phyloP scores from a whole-genome alignment of 2,329 filamentous ascomycete genomes.

The Neopestalotiopsis clavispora region DNA sequence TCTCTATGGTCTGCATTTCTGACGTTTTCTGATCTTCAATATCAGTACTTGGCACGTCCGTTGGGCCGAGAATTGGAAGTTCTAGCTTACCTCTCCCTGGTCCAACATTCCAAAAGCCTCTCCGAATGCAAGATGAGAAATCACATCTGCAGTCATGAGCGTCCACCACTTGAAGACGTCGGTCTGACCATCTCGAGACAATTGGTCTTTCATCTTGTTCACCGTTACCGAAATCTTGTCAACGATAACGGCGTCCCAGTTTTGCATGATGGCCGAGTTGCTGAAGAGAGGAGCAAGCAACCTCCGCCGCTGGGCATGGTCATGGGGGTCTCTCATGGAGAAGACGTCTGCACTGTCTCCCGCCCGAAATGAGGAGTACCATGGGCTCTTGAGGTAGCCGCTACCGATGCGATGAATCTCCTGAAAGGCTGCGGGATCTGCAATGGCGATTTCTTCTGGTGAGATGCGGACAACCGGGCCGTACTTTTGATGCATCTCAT shows the following conservation, averaged over 20 bases:
- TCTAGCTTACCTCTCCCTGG: constrained; percentile 32
- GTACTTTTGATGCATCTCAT: neutral
- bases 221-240: neutral
- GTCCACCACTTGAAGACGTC: constrained; percentile 60
- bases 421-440: constrained; percentile 26
- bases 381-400: constrained; percentile 29
- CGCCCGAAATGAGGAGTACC: constrained; percentile 16
- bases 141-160: constrained; percentile 59
- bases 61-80: neutral
- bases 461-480: constrained; percentile 34
- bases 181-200: constrained; percentile 35
- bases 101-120: constrained; percentile 59
- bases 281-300: constrained; percentile 39
- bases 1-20: constrained; percentile 45
- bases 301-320: constrained; percentile 43
- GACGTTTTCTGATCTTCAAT: constrained; percentile 41
- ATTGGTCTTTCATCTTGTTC: constrained; percentile 47
- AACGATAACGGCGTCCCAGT: constrained; percentile 25
- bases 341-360: constrained; percentile 32
- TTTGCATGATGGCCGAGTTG: neutral
- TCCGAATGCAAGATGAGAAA: constrained; percentile 58
- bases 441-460: constrained; percentile 31
- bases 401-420: constrained; percentile 30
- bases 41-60: neutral
- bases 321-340: constrained; percentile 40